These are phyloP conservation scores for Wickerhamomyces strasburgensis DNA, from an alignment of 805 yeast genomes.

Conservation along the genomic window DNA sequence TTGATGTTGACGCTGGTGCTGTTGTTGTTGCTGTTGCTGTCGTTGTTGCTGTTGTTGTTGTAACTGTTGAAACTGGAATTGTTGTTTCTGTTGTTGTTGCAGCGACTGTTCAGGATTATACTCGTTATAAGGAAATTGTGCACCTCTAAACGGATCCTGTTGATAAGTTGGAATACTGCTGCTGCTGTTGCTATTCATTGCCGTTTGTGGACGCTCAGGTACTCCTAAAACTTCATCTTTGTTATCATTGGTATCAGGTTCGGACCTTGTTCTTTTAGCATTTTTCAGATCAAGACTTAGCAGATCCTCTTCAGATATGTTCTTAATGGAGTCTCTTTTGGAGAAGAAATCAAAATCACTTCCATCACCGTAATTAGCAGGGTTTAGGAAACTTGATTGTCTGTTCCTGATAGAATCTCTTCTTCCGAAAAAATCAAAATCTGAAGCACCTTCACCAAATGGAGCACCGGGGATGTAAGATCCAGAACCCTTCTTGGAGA, in stretches of 20 bases:
- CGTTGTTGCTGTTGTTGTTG: constrained; percentile 4
- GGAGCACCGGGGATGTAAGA: constrained; percentile 11
- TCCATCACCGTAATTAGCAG: constrained; percentile 18
- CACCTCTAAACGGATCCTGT: constrained; percentile 2
- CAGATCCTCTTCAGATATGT: constrained; percentile 11
- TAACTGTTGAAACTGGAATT: constrained; percentile 2
- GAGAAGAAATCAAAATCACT: constrained; percentile 25
- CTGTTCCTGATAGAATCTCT: constrained; percentile 24
- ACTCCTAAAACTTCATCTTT: constrained; percentile 6
- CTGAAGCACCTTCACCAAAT: constrained; percentile 15
- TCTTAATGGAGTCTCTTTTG: constrained; percentile 26
- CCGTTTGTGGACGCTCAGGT: constrained; percentile 4
- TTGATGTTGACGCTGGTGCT: constrained; percentile 2
- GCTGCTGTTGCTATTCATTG: constrained; percentile 7
- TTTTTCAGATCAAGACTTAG: constrained; percentile 11
- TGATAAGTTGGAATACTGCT: constrained; percentile 3
- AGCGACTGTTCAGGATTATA: constrained; percentile 6
- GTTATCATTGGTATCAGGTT: constrained; percentile 16
- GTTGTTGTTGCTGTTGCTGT: constrained; percentile 7
- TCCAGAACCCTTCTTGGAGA: constrained; percentile 16
- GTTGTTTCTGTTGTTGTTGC: constrained; percentile 2
- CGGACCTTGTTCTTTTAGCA: constrained; percentile 18
- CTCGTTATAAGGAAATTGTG: constrained; percentile 9
- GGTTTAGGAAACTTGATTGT: constrained; percentile 25
- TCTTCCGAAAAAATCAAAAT: constrained; percentile 23